Percentiles rank a stretch among this genome's conserved stretches.
phyloP scores from a whole-genome alignment of 257 asterid species.

The Datura wrightii region DNA sequence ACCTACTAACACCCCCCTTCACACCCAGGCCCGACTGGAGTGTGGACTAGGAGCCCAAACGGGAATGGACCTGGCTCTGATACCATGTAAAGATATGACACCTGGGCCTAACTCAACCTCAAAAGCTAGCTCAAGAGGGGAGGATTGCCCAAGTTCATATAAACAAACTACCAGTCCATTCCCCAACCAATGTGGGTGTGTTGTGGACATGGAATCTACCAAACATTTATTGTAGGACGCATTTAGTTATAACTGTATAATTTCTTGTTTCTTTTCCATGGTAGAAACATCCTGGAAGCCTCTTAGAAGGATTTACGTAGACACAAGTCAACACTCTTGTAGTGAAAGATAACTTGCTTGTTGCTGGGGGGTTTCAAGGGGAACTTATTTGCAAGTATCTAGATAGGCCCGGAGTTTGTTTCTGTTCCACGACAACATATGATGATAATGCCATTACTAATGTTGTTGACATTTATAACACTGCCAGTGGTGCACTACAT shows the following conservation, averaged over 20 bases:
- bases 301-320: slow-evolving; percentile 88
- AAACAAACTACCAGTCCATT: too few relatives aligned
- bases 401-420: slow-evolving; percentile 83
- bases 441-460: slow-evolving; percentile 96
- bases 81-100: too few relatives aligned
- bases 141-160: too few relatives aligned
- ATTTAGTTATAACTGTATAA: neutral
- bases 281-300: slow-evolving; percentile 95
- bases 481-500: slow-evolving; percentile 87
- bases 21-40: too few relatives aligned
- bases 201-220: slow-evolving; percentile 21
- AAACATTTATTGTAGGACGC: neutral
- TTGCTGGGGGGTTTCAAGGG: slow-evolving; percentile 98
- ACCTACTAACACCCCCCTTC: too few relatives aligned
- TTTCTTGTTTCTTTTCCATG: slow-evolving; percentile 16
- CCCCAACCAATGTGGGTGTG: too few relatives aligned
- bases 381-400: slow-evolving; percentile 91
- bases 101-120: too few relatives aligned
- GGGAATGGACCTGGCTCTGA: too few relatives aligned
- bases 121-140: too few relatives aligned
- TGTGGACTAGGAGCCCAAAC: too few relatives aligned
- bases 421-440: slow-evolving; percentile 81
- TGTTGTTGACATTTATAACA: slow-evolving; percentile 75
- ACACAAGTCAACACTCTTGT: slow-evolving; percentile 94
- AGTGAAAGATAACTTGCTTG: slow-evolving; percentile 81